These are phyloP conservation scores for Curvularia sp. DNA, from an alignment of 2,329 filamentous ascomycete genomes.

Conservation along the genomic window DNA sequence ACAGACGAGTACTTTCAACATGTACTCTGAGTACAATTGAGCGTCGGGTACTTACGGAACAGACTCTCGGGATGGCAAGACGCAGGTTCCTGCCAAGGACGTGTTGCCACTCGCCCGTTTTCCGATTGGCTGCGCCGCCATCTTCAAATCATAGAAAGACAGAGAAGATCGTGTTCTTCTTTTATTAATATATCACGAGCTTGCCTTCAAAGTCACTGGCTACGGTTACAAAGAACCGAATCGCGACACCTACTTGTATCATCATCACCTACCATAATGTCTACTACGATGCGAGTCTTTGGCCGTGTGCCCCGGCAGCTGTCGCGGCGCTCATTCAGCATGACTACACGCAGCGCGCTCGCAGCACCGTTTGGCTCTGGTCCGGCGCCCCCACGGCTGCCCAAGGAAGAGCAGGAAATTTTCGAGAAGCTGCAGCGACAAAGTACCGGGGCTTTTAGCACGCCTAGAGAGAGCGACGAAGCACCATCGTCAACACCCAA, in stretches of 20 bases:
- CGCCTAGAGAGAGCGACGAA: slow-evolving; percentile 53
- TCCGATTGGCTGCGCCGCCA: slow-evolving; percentile 28
- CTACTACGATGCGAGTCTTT: slow-evolving; percentile 28
- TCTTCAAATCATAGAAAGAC: neutral
- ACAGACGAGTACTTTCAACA: too few species aligned
- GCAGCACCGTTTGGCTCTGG: slow-evolving; percentile 47
- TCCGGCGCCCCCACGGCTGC: slow-evolving; percentile 83
- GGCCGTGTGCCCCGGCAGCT: slow-evolving; percentile 36
- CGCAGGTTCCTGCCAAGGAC: neutral
- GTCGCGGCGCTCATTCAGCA: slow-evolving; percentile 32
- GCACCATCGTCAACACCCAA: slow-evolving; percentile 45
- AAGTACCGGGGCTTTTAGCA: slow-evolving; percentile 80
- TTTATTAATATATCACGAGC: neutral
- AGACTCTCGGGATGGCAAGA: too few species aligned
- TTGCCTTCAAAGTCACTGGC: neutral
- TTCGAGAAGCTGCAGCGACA: slow-evolving; percentile 84
- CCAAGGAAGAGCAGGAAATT: slow-evolving; percentile 85
- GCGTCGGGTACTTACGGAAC: neutral
- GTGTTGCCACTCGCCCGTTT: slow-evolving; percentile 25
- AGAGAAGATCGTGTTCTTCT: neutral
- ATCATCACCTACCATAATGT: neutral
- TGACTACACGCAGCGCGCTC: slow-evolving; percentile 16
- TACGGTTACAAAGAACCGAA: neutral
- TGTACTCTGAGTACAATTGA: too few species aligned
- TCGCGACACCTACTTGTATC: neutral